Conservation (phyloP, 225 moss, liverwort and hornwort genomes). For the Pseudisothecium myosuroides region DNA sequence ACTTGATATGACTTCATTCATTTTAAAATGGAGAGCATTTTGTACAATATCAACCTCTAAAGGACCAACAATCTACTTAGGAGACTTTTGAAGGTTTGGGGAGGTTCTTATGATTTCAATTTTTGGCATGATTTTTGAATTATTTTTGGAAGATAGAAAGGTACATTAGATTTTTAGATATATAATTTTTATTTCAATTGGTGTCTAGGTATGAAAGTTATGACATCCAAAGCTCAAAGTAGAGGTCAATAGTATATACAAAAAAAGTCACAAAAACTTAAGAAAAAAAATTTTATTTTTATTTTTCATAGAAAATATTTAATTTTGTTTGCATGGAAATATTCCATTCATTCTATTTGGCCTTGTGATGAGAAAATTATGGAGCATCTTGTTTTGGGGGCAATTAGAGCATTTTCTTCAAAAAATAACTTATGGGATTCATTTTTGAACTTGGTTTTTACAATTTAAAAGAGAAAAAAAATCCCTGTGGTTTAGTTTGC, state of each 20-base stretch:
- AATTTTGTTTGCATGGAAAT: neutral
- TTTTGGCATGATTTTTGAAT: neutral
- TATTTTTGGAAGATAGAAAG: too few relatives aligned
- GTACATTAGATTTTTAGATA: accelerated
- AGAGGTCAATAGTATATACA: neutral
- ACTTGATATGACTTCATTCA: neutral
- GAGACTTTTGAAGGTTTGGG: neutral
- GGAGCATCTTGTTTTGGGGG: neutral
- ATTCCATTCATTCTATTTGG: neutral
- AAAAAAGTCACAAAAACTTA: too few relatives aligned
- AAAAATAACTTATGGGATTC: neutral
- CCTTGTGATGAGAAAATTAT: neutral
- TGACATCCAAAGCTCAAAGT: neutral
- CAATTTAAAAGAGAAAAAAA: neutral
- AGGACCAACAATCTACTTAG: too few relatives aligned
- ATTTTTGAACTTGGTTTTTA: neutral
- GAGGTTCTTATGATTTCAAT: neutral
- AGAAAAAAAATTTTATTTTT: too few relatives aligned
- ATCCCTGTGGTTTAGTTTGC: accelerated
- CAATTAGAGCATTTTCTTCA: neutral
- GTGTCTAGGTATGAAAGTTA: neutral
- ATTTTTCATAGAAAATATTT: neutral
- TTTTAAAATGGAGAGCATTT: neutral
- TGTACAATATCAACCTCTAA: neutral
- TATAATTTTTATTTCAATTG: neutral